Base-by-base conservation (phyloP, 305 asterid species). In the Ilex paraguariensis region DNA sequence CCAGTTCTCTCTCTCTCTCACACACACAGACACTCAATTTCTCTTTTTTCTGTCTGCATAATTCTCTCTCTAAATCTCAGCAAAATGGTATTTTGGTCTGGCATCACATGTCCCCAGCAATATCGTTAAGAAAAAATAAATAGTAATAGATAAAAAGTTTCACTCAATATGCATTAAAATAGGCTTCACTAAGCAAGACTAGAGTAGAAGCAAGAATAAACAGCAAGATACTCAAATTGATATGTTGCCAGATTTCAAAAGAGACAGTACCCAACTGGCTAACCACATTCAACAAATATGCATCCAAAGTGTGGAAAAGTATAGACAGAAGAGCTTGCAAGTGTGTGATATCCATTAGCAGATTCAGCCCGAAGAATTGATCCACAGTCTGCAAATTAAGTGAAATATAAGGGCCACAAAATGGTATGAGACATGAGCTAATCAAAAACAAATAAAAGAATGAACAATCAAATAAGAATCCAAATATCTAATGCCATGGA, bases 341-440 rank as follows among this genome's bases (percentile, higher is more conserved):
- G 86, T 93, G 99, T 49, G 95, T 90, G 66, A 93, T 86, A 78
- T 90, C 96, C 82, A 90, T 72, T 32, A 95, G 99, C 65, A 90
- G 87, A 70, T 80, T 81, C 94, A 92, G 81, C 75, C 70, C 85
- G 66, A 90, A 93, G 62, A 93, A 91, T 72, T 87, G 99, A 80
- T 81, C 96, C 74, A 93, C 91, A 12, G 97, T 90, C 99, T 93
- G 92, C 85, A 84, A 77, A 76, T 57, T 56, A 77, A 70, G 31
- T 56, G 57, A 32, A 64, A 66, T 59, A 69, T 54, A 55, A 67
- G 54, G 67, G 64, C 58, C 63, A 70, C 57, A 53, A 73, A 69
- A 66, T 54, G 63, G 5, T 60, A 46, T 31, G 14, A 75, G 50
- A 51, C 21, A 14, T 15, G 33, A 63, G 52, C 52, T 12, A 46